phyloP scores from a whole-genome alignment of 805 yeast species.

The Starmerella stellata region DNA sequence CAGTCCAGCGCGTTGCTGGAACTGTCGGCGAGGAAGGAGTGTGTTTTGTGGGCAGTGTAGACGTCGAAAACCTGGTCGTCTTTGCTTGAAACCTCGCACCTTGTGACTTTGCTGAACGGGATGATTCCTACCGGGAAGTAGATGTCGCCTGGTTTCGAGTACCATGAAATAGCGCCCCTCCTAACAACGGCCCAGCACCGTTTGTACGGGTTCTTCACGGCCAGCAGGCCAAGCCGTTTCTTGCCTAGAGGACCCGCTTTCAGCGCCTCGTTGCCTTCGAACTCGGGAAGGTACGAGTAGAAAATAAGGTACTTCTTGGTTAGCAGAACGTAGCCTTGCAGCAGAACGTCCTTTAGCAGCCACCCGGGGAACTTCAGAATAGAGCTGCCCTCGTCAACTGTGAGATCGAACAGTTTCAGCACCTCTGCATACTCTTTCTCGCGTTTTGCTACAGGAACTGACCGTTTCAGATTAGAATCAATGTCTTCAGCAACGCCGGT shows the following conservation, averaged over 20 bases:
- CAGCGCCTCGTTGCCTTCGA: constrained; percentile 26
- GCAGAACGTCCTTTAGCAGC: constrained; percentile 61
- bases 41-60: constrained; percentile 25
- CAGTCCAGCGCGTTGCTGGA: constrained; percentile 58
- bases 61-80: constrained; percentile 28
- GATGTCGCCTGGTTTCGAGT: constrained; percentile 53
- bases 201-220: constrained; percentile 22
- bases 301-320: constrained; percentile 50
- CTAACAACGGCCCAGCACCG: constrained; percentile 71
- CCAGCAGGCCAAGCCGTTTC: constrained; percentile 20
- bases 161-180: constrained; percentile 49
- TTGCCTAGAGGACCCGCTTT: constrained; percentile 36
- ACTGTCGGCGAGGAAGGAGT: constrained; percentile 57
- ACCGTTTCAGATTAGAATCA: background rate
- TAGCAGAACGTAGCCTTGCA: constrained; percentile 71
- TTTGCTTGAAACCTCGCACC: constrained; percentile 32
- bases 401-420: background rate
- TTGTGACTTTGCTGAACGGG: constrained; percentile 41
- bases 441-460: background rate
- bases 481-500: too few species aligned
- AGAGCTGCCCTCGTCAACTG: background rate
- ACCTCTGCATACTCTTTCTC: background rate
- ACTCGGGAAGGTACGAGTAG: constrained; percentile 59
- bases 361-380: constrained; percentile 26
- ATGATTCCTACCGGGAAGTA: constrained; percentile 68